Base-by-base conservation (phyloP, 2,329 filamentous ascomycete genomes). In the Monosporascus sp. region DNA sequence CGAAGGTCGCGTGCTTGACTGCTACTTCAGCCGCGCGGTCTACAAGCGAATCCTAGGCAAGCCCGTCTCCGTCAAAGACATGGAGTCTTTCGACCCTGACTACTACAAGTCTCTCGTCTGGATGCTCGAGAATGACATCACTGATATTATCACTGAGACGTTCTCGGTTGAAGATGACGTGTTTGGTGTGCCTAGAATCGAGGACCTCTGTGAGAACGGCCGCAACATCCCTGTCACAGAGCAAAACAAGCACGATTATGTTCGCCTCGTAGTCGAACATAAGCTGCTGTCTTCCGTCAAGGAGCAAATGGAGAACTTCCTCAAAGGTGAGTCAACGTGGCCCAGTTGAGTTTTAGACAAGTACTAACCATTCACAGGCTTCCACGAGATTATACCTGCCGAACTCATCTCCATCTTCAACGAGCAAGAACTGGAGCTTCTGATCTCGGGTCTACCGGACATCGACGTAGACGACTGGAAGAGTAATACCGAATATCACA, bases 401-500 rank as follows among this genome's bases (percentile, higher is more conserved):
- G 91, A 97, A 62, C 78, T 99, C 48, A 90, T 99, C 64, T 88
- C 91, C 49, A 99, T 99, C 65, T 99, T 99, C 78, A 97, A 96
- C 69, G 94, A 99, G 71, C 94, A 99, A 70, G 94, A 99, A 73
- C 80, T 99, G 27, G 94, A 99, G 71, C 78, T 99, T 48, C 80
- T 99, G 56, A 99, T 99, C 67, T 99, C 94, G 49, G 94, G 94
- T 67, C 80, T 99, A 50, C 94, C 94, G 1, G 94, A 99, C 67
- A 97, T 99, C 62, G 93, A 99, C 63, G 85, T 97, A 41, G 94
- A 99, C 66, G 94, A 99, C 74, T 99, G 94, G 94, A 97, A 96
- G 82, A 91, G 89, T 74, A 96, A 97, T 73, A 96, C 93, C 2
- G 95, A 99, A 68, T 97, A 99, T 65, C 93, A 97, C 73, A 97